These are phyloP conservation scores for Codiaeum variegatum DNA, from an alignment of 441 rosid genomes.

Conservation along the genomic window DNA sequence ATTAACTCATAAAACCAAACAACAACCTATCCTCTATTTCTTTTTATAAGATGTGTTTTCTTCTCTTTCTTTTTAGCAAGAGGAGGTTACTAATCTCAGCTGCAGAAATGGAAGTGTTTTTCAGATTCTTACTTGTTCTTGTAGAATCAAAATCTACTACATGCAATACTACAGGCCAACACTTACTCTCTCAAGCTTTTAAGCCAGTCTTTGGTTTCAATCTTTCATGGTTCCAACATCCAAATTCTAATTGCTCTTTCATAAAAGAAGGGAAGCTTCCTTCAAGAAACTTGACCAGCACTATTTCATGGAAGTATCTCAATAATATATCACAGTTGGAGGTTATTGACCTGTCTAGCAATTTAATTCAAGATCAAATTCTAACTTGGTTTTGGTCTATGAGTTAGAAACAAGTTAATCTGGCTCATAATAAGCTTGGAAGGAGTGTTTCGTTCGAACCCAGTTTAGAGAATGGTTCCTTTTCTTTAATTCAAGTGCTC, in stretches of 20 bases:
- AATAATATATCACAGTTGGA: constrained; percentile 45
- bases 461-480: too few species aligned
- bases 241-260: constrained; percentile 39
- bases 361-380: constrained; percentile 58
- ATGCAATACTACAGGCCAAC: too few species aligned
- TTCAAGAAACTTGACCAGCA: constrained; percentile 61
- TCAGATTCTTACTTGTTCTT: constrained; percentile 31
- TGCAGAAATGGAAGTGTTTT: constrained; percentile 27
- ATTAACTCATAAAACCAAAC: too few species aligned
- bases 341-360: constrained; percentile 59
- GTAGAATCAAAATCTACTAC: constrained; percentile 38
- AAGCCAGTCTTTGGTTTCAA: constrained; percentile 59
- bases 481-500: constrained; percentile 43
- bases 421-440: constrained; percentile 61
- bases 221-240: constrained; percentile 37
- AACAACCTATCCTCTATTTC: too few species aligned
- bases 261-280: constrained; percentile 37
- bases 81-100: too few species aligned
- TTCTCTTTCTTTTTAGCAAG: too few species aligned
- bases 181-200: constrained; percentile 48
- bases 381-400: constrained; percentile 71
- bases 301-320: constrained; percentile 57
- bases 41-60: too few species aligned
- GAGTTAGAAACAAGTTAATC: constrained; percentile 39
- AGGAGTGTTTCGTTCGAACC: constrained; percentile 46